phyloP scores from a whole-genome alignment of 306 rosid species.

The Dalbergia cochinchinensis region DNA sequence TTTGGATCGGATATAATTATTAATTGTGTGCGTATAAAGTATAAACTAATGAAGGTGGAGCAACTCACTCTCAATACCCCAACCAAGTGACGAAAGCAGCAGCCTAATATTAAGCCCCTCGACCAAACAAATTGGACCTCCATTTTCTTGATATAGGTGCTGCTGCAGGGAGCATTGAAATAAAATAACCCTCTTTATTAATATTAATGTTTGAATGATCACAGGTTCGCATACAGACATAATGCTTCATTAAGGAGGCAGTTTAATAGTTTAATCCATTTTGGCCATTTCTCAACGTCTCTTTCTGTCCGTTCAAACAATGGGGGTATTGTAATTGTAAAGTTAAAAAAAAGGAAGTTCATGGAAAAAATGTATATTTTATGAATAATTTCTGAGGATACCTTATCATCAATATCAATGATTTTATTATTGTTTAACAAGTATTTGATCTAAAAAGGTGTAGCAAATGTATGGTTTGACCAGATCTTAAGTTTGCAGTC shows the following conservation, averaged over 20 bases:
- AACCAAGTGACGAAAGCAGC: slow-evolving; percentile 61
- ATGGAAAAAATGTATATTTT: neutral
- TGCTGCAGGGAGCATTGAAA: slow-evolving; percentile 21
- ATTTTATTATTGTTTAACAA: neutral
- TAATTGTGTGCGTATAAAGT: slow-evolving; percentile 33
- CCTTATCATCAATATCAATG: slow-evolving; percentile 18
- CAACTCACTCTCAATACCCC: slow-evolving; percentile 9
- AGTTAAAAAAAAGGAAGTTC: neutral
- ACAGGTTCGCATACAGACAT: slow-evolving; percentile 39
- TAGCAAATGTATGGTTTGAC: neutral
- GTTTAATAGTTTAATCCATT: slow-evolving; percentile 41
- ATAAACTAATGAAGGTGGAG: slow-evolving; percentile 8
- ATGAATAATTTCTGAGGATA: neutral
- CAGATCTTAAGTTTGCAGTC: neutral
- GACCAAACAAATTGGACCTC: slow-evolving; percentile 46
- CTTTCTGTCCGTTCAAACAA: slow-evolving; percentile 50
- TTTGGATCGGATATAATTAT: slow-evolving; percentile 20
- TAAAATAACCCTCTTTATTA: slow-evolving; percentile 16
- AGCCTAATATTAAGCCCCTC: slow-evolving; percentile 43
- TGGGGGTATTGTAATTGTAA: neutral
- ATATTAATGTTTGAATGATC: slow-evolving; percentile 47
- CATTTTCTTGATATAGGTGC: slow-evolving; percentile 50
- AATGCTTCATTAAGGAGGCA: slow-evolving; percentile 47
- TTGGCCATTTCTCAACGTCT: slow-evolving; percentile 67
- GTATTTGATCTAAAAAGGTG: slow-evolving; percentile 5